Conservation (phyloP, 2,329 filamentous ascomycete genomes). For the Pyrenophora teres region DNA sequence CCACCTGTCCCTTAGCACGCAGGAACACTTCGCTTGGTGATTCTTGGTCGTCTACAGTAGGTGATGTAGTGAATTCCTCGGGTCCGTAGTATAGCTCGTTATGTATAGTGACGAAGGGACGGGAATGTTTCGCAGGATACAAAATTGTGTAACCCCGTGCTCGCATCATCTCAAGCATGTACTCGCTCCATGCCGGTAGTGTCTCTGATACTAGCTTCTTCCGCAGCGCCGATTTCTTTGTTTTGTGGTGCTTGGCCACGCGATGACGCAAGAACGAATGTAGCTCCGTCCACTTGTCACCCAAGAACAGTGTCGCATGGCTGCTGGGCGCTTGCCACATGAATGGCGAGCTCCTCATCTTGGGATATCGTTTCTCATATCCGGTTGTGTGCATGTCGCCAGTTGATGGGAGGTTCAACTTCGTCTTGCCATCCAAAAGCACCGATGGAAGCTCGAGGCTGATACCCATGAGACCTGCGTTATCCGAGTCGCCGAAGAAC, state of each 20-base stretch:
- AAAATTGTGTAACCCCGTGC: slow-evolving; percentile 77
- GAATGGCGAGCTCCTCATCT: slow-evolving; percentile 61
- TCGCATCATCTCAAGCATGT: slow-evolving; percentile 75
- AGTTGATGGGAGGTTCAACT: slow-evolving; percentile 57
- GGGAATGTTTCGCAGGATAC: slow-evolving; percentile 67
- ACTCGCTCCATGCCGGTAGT: slow-evolving; percentile 78
- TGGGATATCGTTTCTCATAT: slow-evolving; percentile 30
- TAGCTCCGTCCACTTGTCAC: slow-evolving; percentile 83
- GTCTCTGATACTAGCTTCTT: slow-evolving; percentile 62
- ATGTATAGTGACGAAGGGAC: slow-evolving; percentile 73
- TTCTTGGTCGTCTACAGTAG: slow-evolving; percentile 1
- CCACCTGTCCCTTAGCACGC: slow-evolving; percentile 44
- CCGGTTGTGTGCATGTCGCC: slow-evolving; percentile 45
- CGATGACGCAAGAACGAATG: slow-evolving; percentile 76
- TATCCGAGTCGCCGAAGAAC: slow-evolving; percentile 52
- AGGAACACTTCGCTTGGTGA: slow-evolving; percentile 44
- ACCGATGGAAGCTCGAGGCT: slow-evolving; percentile 75
- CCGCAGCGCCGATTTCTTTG: slow-evolving; percentile 28
- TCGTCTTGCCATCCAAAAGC: slow-evolving; percentile 63
- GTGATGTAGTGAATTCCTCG: slow-evolving; percentile 61
- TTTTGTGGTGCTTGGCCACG: slow-evolving; percentile 49
- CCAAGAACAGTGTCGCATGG: slow-evolving; percentile 80
- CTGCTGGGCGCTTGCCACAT: slow-evolving; percentile 85
- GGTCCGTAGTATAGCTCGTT: slow-evolving; percentile 73
- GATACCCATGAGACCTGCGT: slow-evolving; percentile 70